phyloP scores from a whole-genome alignment of 2,329 filamentous ascomycete genomes.

The Sclerotinia trifoliorum region DNA sequence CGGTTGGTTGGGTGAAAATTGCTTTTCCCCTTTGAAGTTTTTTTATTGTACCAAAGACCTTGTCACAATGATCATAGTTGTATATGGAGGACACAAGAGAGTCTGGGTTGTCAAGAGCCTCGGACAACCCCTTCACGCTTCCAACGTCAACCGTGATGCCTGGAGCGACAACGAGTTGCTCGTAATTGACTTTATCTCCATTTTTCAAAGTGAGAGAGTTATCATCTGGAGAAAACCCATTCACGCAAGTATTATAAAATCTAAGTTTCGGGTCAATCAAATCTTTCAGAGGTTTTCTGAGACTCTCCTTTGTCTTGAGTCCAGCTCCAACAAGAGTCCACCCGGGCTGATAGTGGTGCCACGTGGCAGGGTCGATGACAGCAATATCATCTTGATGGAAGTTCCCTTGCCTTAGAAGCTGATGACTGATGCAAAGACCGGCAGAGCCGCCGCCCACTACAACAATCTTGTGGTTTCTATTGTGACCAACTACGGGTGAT shows the following conservation, averaged over 20 bases:
- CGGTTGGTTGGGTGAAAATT: slow-evolving; percentile 59
- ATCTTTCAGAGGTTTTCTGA: slow-evolving; percentile 50
- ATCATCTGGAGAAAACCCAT: slow-evolving; percentile 52
- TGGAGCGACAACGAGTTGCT: slow-evolving; percentile 63
- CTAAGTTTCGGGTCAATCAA: slow-evolving; percentile 60
- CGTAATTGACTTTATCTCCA: slow-evolving; percentile 58
- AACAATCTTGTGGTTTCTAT: slow-evolving; percentile 59
- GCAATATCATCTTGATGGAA: slow-evolving; percentile 62
- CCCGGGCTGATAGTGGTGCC: slow-evolving; percentile 68
- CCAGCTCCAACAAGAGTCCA: slow-evolving; percentile 69
- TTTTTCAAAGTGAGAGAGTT: slow-evolving; percentile 56
- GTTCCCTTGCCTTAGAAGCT: slow-evolving; percentile 59
- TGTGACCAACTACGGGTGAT: slow-evolving; percentile 40
- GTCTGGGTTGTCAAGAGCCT: slow-evolving; percentile 51
- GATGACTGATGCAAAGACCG: slow-evolving; percentile 64
- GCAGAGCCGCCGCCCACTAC: slow-evolving; percentile 66
- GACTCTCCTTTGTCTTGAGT: slow-evolving; percentile 59
- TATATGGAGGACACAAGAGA: slow-evolving; percentile 57
- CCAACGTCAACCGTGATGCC: slow-evolving; percentile 53
- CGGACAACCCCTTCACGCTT: slow-evolving; percentile 54
- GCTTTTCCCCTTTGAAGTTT: slow-evolving; percentile 51
- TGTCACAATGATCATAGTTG: slow-evolving; percentile 54
- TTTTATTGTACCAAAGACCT: slow-evolving; percentile 51
- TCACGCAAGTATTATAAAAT: slow-evolving; percentile 56
- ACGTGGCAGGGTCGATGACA: slow-evolving; percentile 59